Base-by-base conservation (phyloP, 805 yeast species). In the Metschnikowia santaceciliae region DNA sequence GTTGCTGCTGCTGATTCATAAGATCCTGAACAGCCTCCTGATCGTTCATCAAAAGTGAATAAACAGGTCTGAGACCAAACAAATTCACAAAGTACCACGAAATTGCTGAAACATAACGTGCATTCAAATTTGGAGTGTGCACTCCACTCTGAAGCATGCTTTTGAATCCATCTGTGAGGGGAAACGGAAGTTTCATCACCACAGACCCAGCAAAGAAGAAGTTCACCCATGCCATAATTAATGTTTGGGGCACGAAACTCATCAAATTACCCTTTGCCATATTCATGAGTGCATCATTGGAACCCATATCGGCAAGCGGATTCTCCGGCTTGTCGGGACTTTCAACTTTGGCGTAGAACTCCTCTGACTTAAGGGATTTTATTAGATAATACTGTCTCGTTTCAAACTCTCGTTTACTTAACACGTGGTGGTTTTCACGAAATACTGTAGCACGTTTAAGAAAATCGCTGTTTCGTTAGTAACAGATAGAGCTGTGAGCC, bases 191-290 rank as follows among this genome's bases (percentile, higher is more conserved):
- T 56, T 70, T 72, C 77, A 74, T 87, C 45, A 90, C 80, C 14
- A 91, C 84, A 56, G 90, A 90, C 0, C 97, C 97, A 13, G 92
- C 89, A 67, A 90, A 94, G 71, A 92, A 91, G 61, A 83, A 88
- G 62, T 88, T 89, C 54, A 92, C 92, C 96, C 97, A 94, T 62
- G 90, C 90, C 97, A 94, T 91, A 56, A 91, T 86, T 37, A 91
- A 67, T 0, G 97, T 89, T 70, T 94, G 98, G 1, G 98, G 97
- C 17, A 90, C 80, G 64, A 84, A 88, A 68, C 83, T 88, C 63
- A 91, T 84, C 56, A 90, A 71, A 63, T 90, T 91, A 7, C 86
- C 84, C 64, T 90, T 90, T 52, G 90, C 79, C 84, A 88, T 84
- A 44, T 77, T 78, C 75, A 84, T 75, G 76, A 94, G 71, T 20